Percentiles rank a stretch among this genome's conserved stretches.
These are phyloP conservation scores for Aspergillus niger DNA, from an alignment of 2,329 filamentous ascomycete species.

Conservation along the genomic window DNA sequence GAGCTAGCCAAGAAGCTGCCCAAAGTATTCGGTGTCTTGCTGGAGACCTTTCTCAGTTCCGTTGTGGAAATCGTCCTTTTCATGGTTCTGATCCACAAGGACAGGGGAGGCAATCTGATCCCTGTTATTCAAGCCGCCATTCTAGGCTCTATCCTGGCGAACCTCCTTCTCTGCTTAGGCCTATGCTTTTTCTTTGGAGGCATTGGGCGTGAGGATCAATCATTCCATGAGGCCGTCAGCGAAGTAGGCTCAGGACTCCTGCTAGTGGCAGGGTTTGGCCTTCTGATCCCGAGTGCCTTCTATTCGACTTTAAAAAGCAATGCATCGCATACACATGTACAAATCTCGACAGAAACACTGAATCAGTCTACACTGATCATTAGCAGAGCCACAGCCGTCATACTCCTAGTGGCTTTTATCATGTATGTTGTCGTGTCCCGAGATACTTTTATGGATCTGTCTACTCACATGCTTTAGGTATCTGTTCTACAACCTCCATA, in stretches of 20 bases:
- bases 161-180: slow-evolving; percentile 76
- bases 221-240: slow-evolving; percentile 73
- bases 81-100: slow-evolving; percentile 68
- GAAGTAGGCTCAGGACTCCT: slow-evolving; percentile 78
- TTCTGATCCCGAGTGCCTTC: slow-evolving; percentile 50
- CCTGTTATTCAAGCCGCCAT: slow-evolving; percentile 83
- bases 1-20: slow-evolving; percentile 74
- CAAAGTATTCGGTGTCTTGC: slow-evolving; percentile 59
- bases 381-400: slow-evolving; percentile 69
- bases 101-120: slow-evolving; percentile 50
- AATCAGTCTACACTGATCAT: slow-evolving; percentile 61
- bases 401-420: slow-evolving; percentile 69
- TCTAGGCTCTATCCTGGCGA: slow-evolving; percentile 79
- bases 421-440: slow-evolving; percentile 48
- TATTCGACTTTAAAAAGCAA: slow-evolving; percentile 47
- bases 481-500: slow-evolving; percentile 72
- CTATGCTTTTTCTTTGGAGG: slow-evolving; percentile 79
- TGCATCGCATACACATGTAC: slow-evolving; percentile 42
- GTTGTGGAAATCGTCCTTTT: slow-evolving; percentile 82
- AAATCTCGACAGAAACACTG: slow-evolving; percentile 46
- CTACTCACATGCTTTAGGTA: slow-evolving; percentile 37
- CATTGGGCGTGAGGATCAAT: slow-evolving; percentile 64
- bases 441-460: not conserved
- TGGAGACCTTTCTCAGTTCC: slow-evolving; percentile 65
- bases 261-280: slow-evolving; percentile 68